These are phyloP conservation scores for Elsinoe batatas DNA, from an alignment of 2,329 filamentous ascomycete genomes.

Conservation along the genomic window DNA sequence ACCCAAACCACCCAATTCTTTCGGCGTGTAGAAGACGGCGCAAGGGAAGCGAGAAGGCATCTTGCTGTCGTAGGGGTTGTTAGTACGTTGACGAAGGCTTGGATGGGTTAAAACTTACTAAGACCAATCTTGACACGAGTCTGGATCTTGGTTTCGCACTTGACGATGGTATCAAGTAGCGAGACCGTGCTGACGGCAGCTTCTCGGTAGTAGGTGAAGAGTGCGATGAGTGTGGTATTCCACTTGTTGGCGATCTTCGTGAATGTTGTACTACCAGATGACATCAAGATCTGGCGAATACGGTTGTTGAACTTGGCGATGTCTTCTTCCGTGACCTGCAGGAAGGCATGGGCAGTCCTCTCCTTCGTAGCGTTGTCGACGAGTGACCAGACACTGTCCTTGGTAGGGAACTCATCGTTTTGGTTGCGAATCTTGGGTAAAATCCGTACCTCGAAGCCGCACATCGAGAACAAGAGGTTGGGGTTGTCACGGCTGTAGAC, in stretches of 20 bases:
- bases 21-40: constrained; percentile 96
- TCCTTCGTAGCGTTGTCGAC: constrained; percentile 96
- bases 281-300: constrained; percentile 97
- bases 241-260: constrained; percentile 99
- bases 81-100: too few species aligned
- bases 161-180: constrained; percentile 92
- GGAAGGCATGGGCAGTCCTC: constrained; percentile 90
- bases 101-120: too few species aligned
- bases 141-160: constrained; percentile 99
- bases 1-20: constrained; percentile 89
- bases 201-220: constrained; percentile 98
- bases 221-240: constrained; percentile 93
- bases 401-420: constrained; percentile 93
- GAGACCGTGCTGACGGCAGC: constrained; percentile 92
- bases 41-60: constrained; percentile 95
- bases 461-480: constrained; percentile 95
- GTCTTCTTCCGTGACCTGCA: constrained; percentile 95
- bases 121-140: constrained; percentile 96
- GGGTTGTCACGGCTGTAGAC: constrained; percentile 98
- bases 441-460: constrained; percentile 92
- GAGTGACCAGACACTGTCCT: constrained; percentile 96
- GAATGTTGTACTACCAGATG: constrained; percentile 96
- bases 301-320: constrained; percentile 99
- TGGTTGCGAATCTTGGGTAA: constrained; percentile 89
- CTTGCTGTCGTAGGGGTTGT: too few species aligned